These are phyloP conservation scores for Phytophthora multivora DNA, from an alignment of 352 stramenopile genomes.

Conservation along the genomic window DNA sequence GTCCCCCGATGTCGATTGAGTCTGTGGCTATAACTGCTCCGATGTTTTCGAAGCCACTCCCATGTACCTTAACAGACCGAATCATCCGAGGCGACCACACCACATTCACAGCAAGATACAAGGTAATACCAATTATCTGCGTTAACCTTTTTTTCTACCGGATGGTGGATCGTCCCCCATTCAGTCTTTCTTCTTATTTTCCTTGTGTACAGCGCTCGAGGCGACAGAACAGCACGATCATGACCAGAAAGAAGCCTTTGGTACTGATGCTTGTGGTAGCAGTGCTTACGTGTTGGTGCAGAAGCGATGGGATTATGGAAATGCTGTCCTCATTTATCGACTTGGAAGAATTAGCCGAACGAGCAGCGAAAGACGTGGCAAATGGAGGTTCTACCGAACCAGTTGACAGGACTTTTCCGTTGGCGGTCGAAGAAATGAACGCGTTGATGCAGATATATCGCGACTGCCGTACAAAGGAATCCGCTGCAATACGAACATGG, in stretches of 20 bases:
- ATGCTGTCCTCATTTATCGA: slow-evolving; percentile 48
- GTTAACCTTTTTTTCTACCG: slow-evolving; percentile 6
- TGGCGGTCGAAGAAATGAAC: slow-evolving; percentile 47
- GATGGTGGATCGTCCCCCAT: slow-evolving; percentile 17
- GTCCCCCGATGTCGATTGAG: not conserved
- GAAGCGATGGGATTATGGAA: slow-evolving; percentile 36
- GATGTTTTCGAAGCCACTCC: slow-evolving; percentile 10
- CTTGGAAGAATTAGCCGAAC: slow-evolving; percentile 33
- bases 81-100: slow-evolving; percentile 15
- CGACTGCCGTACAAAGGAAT: slow-evolving; percentile 52
- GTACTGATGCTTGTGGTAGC: slow-evolving; percentile 12
- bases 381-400: slow-evolving; percentile 9
- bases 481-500: slow-evolving; percentile 60
- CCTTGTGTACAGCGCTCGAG: not conserved
- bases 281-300: slow-evolving; percentile 2
- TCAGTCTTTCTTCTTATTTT: slow-evolving; percentile 26
- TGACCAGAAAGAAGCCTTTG: not conserved
- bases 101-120: slow-evolving; percentile 8
- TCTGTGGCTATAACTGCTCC: slow-evolving; percentile 2
- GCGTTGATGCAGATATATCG: slow-evolving; percentile 52
- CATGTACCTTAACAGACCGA: slow-evolving; percentile 34
- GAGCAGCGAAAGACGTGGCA: slow-evolving; percentile 15
- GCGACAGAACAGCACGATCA: slow-evolving; percentile 1
- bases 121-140: slow-evolving; percentile 16
- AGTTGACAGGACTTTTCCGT: slow-evolving; percentile 60